Conservation (phyloP, 2,329 filamentous ascomycete genomes). For the Tolypocladium tropicale region DNA sequence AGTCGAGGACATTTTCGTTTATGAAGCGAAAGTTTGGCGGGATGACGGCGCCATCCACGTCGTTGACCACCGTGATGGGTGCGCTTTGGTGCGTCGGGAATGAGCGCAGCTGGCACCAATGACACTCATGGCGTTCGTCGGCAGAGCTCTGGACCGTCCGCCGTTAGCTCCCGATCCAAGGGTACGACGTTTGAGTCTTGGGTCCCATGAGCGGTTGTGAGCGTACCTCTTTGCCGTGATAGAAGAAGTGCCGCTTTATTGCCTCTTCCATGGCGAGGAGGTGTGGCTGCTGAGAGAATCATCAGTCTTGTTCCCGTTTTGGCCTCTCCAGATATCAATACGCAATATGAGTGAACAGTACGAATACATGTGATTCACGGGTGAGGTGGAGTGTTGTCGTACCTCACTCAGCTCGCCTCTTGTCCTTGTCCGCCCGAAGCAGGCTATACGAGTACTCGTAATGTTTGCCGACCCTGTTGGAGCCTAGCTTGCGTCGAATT, state of each 20-base stretch:
- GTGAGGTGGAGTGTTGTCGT: too few species aligned
- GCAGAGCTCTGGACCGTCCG: constrained; percentile 18
- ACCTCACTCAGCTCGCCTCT: background rate
- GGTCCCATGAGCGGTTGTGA: background rate
- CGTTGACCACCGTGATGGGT: constrained; percentile 56
- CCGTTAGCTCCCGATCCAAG: background rate
- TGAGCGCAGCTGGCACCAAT: constrained; percentile 50
- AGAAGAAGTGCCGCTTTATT: constrained; percentile 38
- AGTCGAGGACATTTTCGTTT: constrained; percentile 44
- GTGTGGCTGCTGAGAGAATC: background rate
- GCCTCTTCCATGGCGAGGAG: constrained; percentile 31
- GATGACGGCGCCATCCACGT: constrained; percentile 42
- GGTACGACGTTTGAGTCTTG: background rate
- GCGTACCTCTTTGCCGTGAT: constrained; percentile 29
- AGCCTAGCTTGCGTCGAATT: background rate
- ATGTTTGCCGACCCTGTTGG: background rate
- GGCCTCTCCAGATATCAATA: too few species aligned
- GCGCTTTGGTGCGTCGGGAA: constrained; percentile 37
- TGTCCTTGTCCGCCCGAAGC: background rate
- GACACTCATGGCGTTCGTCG: constrained; percentile 36
- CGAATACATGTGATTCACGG: too few species aligned
- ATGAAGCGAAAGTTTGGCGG: constrained; percentile 62
- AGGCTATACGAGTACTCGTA: too few species aligned
- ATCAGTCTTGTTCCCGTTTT: background rate
- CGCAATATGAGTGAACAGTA: too few species aligned